Evolutionary conservation across 768 basidiomycete genomes (phyloP), one percentile per base, ranked within the genome.

Genomic region (Exidia glandulosa): DNA sequence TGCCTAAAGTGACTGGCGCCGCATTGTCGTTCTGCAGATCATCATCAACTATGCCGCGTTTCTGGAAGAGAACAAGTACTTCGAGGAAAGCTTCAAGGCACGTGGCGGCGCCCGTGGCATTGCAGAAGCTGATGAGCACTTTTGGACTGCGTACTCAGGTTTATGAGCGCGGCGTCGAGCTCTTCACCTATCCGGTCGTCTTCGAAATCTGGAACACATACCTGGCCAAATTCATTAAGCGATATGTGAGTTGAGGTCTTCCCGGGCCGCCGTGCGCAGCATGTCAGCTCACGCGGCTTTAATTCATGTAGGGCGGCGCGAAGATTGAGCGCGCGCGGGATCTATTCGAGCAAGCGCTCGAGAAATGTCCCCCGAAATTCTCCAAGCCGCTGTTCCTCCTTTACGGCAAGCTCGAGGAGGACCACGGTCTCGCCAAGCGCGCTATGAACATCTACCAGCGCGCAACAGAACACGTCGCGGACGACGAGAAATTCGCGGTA

Each of bases 151-250:
- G 41, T 37, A n/a, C 37, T 4, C 56, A 90, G 88, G 88, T 95
- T 29, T 99, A 97, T 70, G 96, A 98, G 70, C 86, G 94, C 29
- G 96, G 96, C 54, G 92, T 95, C 10, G 95, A 98, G 64, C 76
- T 98, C 32, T 98, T 98, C 77, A 95, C 94, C 9, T 98, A 91
- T 79, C 96, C 96, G 0, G 85, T 98, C 62, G 94, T 93, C 3
- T 98, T 97, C 71, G 96, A 99, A 73, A 86, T 99, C 63, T 98
- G 96, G 95, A 98, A 99, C 71, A 96, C 96, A 58, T 99, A 98
- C 72, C 75, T 99, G 23, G 87, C 91, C 48, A 98, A 98, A 73
- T 99, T 99, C 70, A 82, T 94, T 61, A 94, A 92, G 73, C 89
- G 96, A 74, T 97, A 94, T 73, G 92, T 94, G 66, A 69, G 88